Base-by-base conservation (phyloP, 179 eudicot genomes). In the Beta macrorhiza region DNA sequence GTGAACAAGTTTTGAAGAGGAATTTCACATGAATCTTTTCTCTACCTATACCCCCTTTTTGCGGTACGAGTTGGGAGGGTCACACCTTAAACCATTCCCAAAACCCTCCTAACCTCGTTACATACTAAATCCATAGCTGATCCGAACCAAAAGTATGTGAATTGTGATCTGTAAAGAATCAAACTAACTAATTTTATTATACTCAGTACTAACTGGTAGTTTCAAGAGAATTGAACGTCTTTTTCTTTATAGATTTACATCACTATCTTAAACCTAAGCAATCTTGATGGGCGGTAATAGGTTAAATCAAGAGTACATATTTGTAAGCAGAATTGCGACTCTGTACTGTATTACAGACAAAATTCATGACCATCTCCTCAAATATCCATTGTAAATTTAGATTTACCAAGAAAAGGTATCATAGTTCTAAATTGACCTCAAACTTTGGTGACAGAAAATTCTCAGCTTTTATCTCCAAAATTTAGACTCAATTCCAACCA, bases 1-100 rank as follows among this genome's bases (percentile, higher is more conserved):
- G 79, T 70, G 20, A 74, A 61, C 56, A 57, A 37, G 70, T 16
- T 68, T 79, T 76, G 56, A 63, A 76, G 67, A 47, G 76, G 47
- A 74, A 63, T 17, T 51, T 76, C 15, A 16, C 45, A 32, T 37
- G 13, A 74, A 58, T 56, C 51, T 29, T 29, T 56, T 68, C 51
- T 14, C 20, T 0, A 55, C 37, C 14, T 37, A 15, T 55, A 29
- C 1, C 14, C 49, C 64, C 6, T 7, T 74, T 72, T 29, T 49
- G 59, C 13, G 42, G 76, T 56, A 75, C 16, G n/a, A 29, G 55
- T 29, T 74, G 25, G 29, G 17, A 55, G 25, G 25, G 58, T 55
- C 77, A 32, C 10, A 74, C 12, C 64, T 53, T 74, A 11, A 14
- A 29, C 62, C 77, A 25, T 53, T 5, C 63, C 37, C 15, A 58